Evolutionary conservation across 805 yeast genomes (phyloP).

Genomic region (Yarrowia bubula): DNA sequence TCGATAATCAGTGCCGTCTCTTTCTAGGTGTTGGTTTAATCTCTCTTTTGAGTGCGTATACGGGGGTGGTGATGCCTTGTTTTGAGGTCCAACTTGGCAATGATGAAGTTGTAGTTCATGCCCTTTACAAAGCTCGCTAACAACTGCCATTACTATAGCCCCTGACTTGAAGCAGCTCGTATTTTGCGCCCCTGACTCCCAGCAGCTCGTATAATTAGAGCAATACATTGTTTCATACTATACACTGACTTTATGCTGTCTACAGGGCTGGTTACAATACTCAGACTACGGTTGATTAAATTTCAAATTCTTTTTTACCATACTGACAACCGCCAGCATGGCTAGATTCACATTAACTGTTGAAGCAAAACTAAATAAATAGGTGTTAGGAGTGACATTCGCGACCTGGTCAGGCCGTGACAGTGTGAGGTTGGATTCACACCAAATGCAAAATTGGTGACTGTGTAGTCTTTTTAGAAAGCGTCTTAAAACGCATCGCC

Average conservation of each 20-base stretch:
- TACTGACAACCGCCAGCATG: constrained; percentile 2
- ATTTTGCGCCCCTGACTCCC: too few relatives aligned
- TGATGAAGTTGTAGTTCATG: too few relatives aligned
- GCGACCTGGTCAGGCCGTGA: neutral
- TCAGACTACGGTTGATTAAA: neutral
- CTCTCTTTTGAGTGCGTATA: neutral
- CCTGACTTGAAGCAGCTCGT: too few relatives aligned
- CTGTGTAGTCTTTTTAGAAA: neutral
- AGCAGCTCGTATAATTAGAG: too few relatives aligned
- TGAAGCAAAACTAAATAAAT: constrained; percentile 26
- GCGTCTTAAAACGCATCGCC: constrained; percentile 7
- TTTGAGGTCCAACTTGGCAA: neutral
- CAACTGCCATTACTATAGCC: too few relatives aligned
- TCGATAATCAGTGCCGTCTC: neutral
- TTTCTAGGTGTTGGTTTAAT: neutral
- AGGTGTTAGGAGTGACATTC: constrained; percentile 24
- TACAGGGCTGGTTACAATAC: neutral
- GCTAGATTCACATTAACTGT: constrained; percentile 21
- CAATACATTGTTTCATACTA: too few relatives aligned
- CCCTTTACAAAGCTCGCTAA: too few relatives aligned
- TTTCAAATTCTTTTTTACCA: neutral
- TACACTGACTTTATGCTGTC: too few relatives aligned
- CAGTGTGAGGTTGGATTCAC: constrained; percentile 26
- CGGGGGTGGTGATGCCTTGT: neutral
- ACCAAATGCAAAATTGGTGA: constrained; percentile 18